phyloP scores from a whole-genome alignment of 2,329 filamentous ascomycete genomes.

The Dendrostoma leiphaemia region DNA sequence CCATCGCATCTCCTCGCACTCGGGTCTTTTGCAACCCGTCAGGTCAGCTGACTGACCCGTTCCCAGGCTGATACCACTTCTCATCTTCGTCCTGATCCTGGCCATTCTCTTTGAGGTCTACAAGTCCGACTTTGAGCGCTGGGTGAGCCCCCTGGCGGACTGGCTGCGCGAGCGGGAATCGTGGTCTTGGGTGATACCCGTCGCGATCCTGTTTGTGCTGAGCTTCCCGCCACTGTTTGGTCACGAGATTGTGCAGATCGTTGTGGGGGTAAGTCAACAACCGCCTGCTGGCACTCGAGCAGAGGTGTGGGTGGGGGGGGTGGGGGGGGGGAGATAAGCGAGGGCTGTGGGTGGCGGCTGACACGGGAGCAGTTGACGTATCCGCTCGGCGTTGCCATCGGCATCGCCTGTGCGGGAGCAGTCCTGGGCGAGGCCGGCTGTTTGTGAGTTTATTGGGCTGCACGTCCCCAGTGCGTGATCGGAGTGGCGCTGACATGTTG shows the following conservation, averaged over 20 bases:
- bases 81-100: background rate
- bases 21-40: background rate
- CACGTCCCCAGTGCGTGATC: too few relatives aligned
- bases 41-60: background rate
- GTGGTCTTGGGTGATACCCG: constrained; percentile 32
- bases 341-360: background rate
- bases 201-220: constrained; percentile 35
- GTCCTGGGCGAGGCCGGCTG: background rate
- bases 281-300: background rate
- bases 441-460: background rate
- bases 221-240: constrained; percentile 40
- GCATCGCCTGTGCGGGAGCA: background rate
- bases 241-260: constrained; percentile 32
- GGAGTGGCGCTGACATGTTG: too few relatives aligned
- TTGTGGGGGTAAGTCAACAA: background rate
- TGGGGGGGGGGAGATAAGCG: too few relatives aligned
- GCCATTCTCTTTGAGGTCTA: background rate
- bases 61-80: background rate
- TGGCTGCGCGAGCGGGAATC: background rate
- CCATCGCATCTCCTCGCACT: background rate
- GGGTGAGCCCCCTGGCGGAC: background rate
- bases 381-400: background rate
- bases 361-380: background rate
- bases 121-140: background rate
- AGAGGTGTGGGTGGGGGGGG: background rate